Evolutionary conservation across 176 grass and related monocot species (phyloP).

Genomic region (Poa pratensis): DNA sequence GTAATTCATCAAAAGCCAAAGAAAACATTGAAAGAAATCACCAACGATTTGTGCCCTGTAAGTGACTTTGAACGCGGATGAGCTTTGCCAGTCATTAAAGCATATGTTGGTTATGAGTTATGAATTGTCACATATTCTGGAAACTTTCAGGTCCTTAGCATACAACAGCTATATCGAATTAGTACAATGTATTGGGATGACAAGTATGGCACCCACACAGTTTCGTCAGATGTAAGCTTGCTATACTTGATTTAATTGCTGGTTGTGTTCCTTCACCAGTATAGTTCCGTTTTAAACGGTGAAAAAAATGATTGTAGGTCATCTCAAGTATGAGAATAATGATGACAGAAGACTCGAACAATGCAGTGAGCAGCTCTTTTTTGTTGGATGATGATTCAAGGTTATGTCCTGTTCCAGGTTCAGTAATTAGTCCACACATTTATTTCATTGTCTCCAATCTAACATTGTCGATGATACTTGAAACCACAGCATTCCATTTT

Average conservation of each 20-base stretch:
- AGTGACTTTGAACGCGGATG: slow-evolving; percentile 44
- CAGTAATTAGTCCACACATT: slow-evolving; percentile 26
- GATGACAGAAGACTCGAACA: slow-evolving; percentile 97
- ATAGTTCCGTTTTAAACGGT: slow-evolving; percentile 11
- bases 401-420: slow-evolving; percentile 46
- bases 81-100: slow-evolving; percentile 19
- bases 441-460: background rate
- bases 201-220: slow-evolving; percentile 97
- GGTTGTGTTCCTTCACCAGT: slow-evolving; percentile 22
- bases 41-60: slow-evolving; percentile 96
- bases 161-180: slow-evolving; percentile 98
- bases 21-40: slow-evolving; percentile 99
- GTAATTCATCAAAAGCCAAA: slow-evolving; percentile 99
- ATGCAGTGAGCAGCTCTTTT: slow-evolving; percentile 82
- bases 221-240: slow-evolving; percentile 93
- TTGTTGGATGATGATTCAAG: slow-evolving; percentile 99
- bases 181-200: slow-evolving; percentile 99
- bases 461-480: slow-evolving; percentile 35
- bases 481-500: slow-evolving; percentile 84
- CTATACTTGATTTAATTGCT: slow-evolving; percentile 33
- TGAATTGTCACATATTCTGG: slow-evolving; percentile 21
- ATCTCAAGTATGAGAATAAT: slow-evolving; percentile 94
- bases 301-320: slow-evolving; percentile 57
- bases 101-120: slow-evolving; percentile 44
- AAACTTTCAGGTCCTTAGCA: slow-evolving; percentile 92